Base-by-base conservation (phyloP, 805 yeast genomes). In the Teunomyces lycoperdinae region DNA sequence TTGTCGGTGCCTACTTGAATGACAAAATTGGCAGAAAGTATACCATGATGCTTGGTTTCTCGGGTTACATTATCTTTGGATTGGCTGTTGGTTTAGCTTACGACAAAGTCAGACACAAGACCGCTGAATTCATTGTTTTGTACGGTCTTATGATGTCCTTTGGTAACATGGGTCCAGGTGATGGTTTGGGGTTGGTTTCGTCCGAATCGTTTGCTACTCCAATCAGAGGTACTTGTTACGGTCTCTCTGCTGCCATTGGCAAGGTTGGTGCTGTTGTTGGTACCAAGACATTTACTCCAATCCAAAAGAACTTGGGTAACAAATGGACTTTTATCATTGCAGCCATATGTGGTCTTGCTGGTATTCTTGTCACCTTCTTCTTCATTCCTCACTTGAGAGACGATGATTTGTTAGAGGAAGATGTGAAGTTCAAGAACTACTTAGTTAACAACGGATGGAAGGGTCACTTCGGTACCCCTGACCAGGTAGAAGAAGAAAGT, bases 211-310 rank as follows among this genome's bases (percentile, higher is more conserved):
- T 75, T 57, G 90, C 94, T 14, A 84, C 91, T 6, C 86, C 88
- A 10, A 81, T 87, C 38, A 75, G 94, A 64, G 92, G 91, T 33
- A 83, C 89, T 0, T 72, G 79, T 43, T 87, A 87, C 57, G 92
- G 92, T 33, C 55, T 87, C 17, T 77, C 86, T 42, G 94, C 94
- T 33, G 94, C 91, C 3, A 70, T 85, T 42, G 94, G 94, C 48
- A 87, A 87, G 64, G 85, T 84, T 24, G 95, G 94, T 48, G 94
- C 92, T n/a, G 90, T 85, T 17, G 82, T 85, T 16, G 94, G 94
- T 27, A 85, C 90, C 20, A 79, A 83, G 61, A 77, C 78, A 13
- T 87, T 87, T 67, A 79, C 83, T 8, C 86, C 89, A 13, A 85
- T 87, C 54, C 81, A 83, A 65, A 64, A 58, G 35, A 64, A 84